Evolutionary conservation across 1,284 basidiomycete species (phyloP), one percentile per base, ranked within the genome.

Genomic region (Pseudozyma flocculosa): DNA sequence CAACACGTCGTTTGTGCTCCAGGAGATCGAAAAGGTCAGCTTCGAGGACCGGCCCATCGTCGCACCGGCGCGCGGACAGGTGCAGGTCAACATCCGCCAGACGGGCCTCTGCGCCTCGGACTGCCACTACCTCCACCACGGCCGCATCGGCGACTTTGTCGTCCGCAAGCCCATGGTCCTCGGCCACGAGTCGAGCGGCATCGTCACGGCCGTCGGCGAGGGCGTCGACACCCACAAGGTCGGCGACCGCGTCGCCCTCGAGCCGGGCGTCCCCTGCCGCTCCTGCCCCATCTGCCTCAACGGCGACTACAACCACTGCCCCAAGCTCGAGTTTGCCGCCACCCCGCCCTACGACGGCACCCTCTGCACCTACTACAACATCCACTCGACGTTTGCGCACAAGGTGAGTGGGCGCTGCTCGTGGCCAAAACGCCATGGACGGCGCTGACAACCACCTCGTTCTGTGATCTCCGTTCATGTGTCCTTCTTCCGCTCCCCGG

Each of bases 261-360:
- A 92, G 75, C 90, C 89, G 32, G 90, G 90, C 74, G 83, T 86
- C 80, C 80, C 76, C 72, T 88, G 89, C 77, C 84, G 86, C 36
- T 81, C 80, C 42, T 92, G 89, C 82, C 88, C 68, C 5, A 50
- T 65, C 38, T 80, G 79, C 57, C 45, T 78, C 37, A 58, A 67
- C 11, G 79, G 79, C 29, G 39, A 51, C 40, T 74, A 72, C 70
- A 79, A 79, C 60, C 72, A 78, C 45, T 80, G 79, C 78, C 82
- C 86, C 1, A 82, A 90, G 52, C 86, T 92, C 69, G 80, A 84
- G 49, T 91, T 93, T 74, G 90, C 90, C 23, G 90, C 92, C 2
- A 92, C 92, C 11, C 92, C 91, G 46, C 90, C 91, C 0, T 85
- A 88, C 74, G 89, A 93, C 72, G 92, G 92, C 42, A 93, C 92